These are phyloP conservation scores for Apiotrichum gamsii DNA, from an alignment of 1,284 basidiomycete species.

Conservation along the genomic window DNA sequence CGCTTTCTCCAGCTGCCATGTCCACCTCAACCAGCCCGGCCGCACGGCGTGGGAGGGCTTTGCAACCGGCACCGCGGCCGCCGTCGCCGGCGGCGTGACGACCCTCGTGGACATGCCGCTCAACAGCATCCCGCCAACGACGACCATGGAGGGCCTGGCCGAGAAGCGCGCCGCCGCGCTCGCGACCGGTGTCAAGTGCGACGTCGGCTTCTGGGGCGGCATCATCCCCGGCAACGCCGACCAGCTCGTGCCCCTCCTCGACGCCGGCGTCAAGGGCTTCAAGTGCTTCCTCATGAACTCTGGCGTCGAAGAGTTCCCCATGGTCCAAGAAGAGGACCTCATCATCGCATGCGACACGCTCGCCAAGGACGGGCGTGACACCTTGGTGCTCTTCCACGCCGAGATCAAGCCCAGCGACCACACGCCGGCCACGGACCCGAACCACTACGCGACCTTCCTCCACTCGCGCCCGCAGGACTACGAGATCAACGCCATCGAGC, in stretches of 20 bases:
- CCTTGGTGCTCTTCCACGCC: conserved; percentile 83
- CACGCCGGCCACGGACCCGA: conserved; percentile 4
- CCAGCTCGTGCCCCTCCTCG: conserved; percentile 54
- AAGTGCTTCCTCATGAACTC: conserved; percentile 93
- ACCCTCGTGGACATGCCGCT: conserved; percentile 92
- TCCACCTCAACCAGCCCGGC: conserved; percentile 89
- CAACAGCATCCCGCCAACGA: conserved; percentile 90
- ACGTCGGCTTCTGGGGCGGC: conserved; percentile 92
- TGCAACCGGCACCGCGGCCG: conserved; percentile 78
- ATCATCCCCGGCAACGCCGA: conserved; percentile 76
- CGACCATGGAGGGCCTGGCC: conserved; percentile 66
- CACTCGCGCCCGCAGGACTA: conserved; percentile 68
- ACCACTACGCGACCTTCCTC: conserved; percentile 69
- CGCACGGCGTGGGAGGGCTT: conserved; percentile 79
- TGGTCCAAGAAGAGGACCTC: conserved; percentile 66
- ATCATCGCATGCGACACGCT: conserved; percentile 57
- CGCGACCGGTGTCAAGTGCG: conserved; percentile 53
- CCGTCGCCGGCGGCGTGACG: conserved; percentile 81
- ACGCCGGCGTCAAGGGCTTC: conserved; percentile 81
- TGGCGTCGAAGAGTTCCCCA: conserved; percentile 92
- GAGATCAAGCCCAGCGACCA: conserved; percentile 58
- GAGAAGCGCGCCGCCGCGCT: conserved; percentile 63
- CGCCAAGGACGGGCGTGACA: conserved; percentile 53
- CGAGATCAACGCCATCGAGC: conserved; percentile 67
- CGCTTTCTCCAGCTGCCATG: conserved; percentile 57